Percentiles rank a stretch among this genome's conserved stretches.
These are phyloP conservation scores for Phytopythium litorale DNA, from an alignment of 352 stramenopile genomes.

Conservation along the genomic window DNA sequence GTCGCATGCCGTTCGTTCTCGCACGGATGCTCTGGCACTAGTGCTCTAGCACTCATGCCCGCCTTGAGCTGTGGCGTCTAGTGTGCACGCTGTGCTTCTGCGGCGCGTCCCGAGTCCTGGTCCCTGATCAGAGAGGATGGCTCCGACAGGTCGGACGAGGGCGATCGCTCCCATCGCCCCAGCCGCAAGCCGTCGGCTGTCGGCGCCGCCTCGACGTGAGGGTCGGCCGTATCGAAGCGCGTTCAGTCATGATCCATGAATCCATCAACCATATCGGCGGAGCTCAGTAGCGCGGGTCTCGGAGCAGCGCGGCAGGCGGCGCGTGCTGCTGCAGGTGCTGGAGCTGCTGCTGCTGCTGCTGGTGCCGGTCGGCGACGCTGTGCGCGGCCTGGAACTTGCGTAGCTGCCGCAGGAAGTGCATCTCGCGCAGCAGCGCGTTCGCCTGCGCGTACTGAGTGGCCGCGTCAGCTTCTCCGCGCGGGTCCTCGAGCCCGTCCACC, in stretches of 20 bases:
- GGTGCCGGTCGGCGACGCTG: conserved; percentile 21
- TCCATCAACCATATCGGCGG: neutral
- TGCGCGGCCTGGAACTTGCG: conserved; percentile 69
- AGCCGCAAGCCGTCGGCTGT: too few species aligned
- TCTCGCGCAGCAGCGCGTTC: conserved; percentile 65
- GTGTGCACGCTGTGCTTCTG: too few species aligned
- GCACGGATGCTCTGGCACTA: too few species aligned
- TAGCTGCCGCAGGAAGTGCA: conserved; percentile 72
- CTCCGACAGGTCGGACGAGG: too few species aligned
- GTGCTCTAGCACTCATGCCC: too few species aligned
- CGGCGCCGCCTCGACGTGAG: too few species aligned
- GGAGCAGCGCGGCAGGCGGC: conserved; percentile 12
- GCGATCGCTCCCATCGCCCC: too few species aligned
- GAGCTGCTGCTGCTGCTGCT: conserved; percentile 8
- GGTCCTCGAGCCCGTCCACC: neutral
- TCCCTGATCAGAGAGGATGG: too few species aligned
- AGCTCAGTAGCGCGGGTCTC: conserved; percentile 21
- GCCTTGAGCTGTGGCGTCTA: too few species aligned
- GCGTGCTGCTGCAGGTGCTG: neutral
- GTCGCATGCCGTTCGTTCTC: too few species aligned
- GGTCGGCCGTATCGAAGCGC: too few species aligned
- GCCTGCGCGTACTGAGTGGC: conserved; percentile 32
- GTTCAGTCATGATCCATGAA: neutral
- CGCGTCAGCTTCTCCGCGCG: neutral
- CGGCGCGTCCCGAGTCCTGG: too few species aligned